Evolutionary conservation across 257 asterid genomes (phyloP), one percentile per base, ranked within the genome.

Genomic region (Handroanthus guayacan): DNA sequence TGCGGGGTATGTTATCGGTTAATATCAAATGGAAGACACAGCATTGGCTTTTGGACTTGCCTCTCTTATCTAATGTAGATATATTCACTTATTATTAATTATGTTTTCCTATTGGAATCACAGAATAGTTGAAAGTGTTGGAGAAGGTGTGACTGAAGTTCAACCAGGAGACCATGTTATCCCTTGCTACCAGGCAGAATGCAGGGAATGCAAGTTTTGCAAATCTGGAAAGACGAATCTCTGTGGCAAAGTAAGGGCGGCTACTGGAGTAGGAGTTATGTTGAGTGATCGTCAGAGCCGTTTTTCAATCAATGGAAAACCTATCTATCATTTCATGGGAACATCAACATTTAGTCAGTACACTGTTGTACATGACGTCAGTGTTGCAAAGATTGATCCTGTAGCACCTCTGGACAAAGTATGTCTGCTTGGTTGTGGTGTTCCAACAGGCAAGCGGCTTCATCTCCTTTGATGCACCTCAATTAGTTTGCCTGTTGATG

Each of bases 151-250:
- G 69, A 86, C 97, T 55, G 96, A 90, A 34, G 97, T 91, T 81
- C 87, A 90, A 78, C 89, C 93, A 7, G 99, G 98, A 31, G 99
- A 95, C 82, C 99, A 89, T 78, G 99, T 95, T 48, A 95, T 95
- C 84, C 99, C 99, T 62, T 95, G 99, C 69, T 95, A 95, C 86
- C 98, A 95, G 87, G 99, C 99, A 45, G 99, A 93, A 83, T 95
- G 99, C 82, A 83, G 62, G 78, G 98, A 95, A 78, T 95, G 99
- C 86, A 95, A 95, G 83, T 91, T 95, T 75, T 93, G 99, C 88
- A 91, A 89, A 75, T 95, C 99, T 47, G 99, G 99, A 44, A 91
- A 93, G 89, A 93, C 98, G 13, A 94, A 92, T 74, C 97, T 94
- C 52, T 92, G 98, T 72, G 97, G 97, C 62, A 95, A 95, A 83